Percentiles rank a stretch among this genome's conserved stretches.
Evolutionary conservation across 805 yeast genomes (phyloP).

Genomic region (Ogataea zsoltii): DNA sequence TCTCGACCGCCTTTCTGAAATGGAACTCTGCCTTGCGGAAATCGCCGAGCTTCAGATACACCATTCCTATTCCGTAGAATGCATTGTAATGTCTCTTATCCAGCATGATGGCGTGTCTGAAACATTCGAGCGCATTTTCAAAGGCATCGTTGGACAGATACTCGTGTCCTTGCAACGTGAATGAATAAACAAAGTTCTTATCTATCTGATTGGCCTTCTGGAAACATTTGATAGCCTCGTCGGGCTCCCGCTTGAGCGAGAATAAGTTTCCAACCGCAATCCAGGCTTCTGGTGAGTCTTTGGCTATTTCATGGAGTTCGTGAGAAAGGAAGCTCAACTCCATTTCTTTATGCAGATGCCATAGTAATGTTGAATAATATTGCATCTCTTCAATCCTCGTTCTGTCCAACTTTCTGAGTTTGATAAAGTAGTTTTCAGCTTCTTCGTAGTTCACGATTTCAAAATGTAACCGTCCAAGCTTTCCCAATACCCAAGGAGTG

Average conservation of each 20-base stretch:
- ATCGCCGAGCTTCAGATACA: conserved; percentile 82
- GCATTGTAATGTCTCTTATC: conserved; percentile 92
- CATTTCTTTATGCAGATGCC: conserved; percentile 86
- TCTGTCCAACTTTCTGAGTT: conserved; percentile 67
- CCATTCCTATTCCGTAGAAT: conserved; percentile 94
- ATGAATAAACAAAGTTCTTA: conserved; percentile 77
- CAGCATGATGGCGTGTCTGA: conserved; percentile 71
- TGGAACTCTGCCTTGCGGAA: conserved; percentile 81
- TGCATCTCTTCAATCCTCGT: conserved; percentile 89
- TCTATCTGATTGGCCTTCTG: conserved; percentile 66
- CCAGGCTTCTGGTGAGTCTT: conserved; percentile 81
- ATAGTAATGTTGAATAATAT: conserved; percentile 80
- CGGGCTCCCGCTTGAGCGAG: conserved; percentile 80
- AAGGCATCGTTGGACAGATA: conserved; percentile 83
- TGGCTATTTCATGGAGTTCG: conserved; percentile 67
- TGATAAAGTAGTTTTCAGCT: conserved; percentile 62
- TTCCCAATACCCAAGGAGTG: conserved; percentile 84
- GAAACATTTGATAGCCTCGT: conserved; percentile 87
- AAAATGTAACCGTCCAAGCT: conserved; percentile 78
- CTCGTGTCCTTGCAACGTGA: conserved; percentile 94
- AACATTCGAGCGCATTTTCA: conserved; percentile 83
- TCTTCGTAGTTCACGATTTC: conserved; percentile 85
- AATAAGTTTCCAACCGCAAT: conserved; percentile 87
- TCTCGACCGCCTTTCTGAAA: conserved; percentile 81
- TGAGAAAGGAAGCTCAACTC: conserved; percentile 81